phyloP scores from a whole-genome alignment of 1,139 yeast genomes.

The Suhomyces bribrorum region DNA sequence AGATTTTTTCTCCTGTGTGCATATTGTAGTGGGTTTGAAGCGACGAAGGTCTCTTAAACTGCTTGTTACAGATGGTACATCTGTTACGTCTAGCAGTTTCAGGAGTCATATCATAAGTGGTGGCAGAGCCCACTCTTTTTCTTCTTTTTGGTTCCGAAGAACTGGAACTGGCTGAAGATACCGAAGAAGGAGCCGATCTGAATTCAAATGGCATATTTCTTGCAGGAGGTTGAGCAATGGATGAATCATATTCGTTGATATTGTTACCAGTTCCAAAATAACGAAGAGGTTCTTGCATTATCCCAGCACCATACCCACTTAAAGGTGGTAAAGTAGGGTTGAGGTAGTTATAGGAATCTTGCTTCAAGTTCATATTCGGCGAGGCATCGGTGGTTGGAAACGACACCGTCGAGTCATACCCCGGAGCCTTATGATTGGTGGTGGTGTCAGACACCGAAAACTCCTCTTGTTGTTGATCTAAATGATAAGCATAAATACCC shows the following conservation, averaged over 20 bases:
- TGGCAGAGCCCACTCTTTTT: slow-evolving; percentile 20
- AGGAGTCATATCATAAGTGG: slow-evolving; percentile 33
- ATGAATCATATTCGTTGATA: not conserved
- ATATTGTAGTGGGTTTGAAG: slow-evolving; percentile 78
- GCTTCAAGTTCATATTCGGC: not conserved
- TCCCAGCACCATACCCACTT: slow-evolving; percentile 2
- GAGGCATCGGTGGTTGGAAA: not conserved
- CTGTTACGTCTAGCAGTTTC: slow-evolving; percentile 39
- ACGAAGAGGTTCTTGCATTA: not conserved
- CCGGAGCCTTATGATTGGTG: not conserved
- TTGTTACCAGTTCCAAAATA: not conserved
- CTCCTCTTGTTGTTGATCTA: slow-evolving; percentile 2
- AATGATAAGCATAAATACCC: slow-evolving; percentile 1
- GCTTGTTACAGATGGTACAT: slow-evolving; percentile 73
- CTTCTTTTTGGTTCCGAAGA: slow-evolving; percentile 2
- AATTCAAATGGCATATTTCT: not conserved
- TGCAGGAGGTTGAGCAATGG: not conserved
- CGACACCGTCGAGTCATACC: not conserved
- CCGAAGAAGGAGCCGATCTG: slow-evolving; percentile 2
- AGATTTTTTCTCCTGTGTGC: slow-evolving; percentile 87
- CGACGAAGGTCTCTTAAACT: slow-evolving; percentile 79
- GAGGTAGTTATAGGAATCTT: slow-evolving; percentile 11
- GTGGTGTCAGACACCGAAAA: not conserved
- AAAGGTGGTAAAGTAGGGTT: slow-evolving; percentile 8
- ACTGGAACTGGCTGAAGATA: slow-evolving; percentile 2